These are phyloP conservation scores for Carnegiea gigantea DNA, from an alignment of 179 eudicot genomes.

Conservation along the genomic window DNA sequence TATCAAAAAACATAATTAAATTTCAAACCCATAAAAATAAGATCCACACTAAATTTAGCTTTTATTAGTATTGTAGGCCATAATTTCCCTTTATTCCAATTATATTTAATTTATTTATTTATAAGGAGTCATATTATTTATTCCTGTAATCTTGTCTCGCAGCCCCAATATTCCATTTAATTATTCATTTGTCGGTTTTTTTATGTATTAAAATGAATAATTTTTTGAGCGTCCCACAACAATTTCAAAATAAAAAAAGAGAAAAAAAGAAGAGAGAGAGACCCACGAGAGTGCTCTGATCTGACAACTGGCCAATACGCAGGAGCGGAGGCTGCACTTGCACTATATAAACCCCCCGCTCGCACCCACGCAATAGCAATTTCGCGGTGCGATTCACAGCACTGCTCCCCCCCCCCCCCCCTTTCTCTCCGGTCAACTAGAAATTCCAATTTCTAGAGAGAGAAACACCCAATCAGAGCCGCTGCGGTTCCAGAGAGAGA, in stretches of 20 bases:
- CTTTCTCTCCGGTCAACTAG: not conserved
- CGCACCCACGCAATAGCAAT: not conserved
- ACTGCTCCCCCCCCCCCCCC: too few species aligned
- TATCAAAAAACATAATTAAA: too few species aligned
- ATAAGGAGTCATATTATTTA: too few species aligned
- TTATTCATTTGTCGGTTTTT: too few species aligned
- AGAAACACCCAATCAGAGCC: not conserved
- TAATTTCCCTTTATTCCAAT: too few species aligned
- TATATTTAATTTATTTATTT: too few species aligned
- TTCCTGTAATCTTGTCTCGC: not conserved
- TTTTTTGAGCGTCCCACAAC: not conserved
- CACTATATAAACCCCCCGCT: not conserved
- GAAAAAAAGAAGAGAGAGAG: not conserved
- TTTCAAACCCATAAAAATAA: too few species aligned
- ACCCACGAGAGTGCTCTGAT: not conserved
- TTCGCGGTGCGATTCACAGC: not conserved
- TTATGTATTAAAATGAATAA: too few species aligned
- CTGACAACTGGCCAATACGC: not conserved
- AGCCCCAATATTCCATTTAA: too few species aligned
- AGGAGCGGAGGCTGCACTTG: not conserved
- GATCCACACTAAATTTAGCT: too few species aligned
- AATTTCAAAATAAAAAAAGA: not conserved
- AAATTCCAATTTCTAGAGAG: not conserved
- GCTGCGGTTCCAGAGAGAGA: not conserved
- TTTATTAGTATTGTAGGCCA: too few species aligned